Percentiles rank a stretch among this genome's conserved stretches.
Evolutionary conservation across 2,329 filamentous ascomycete genomes (phyloP).

Genomic region (Aspergillus tanneri): DNA sequence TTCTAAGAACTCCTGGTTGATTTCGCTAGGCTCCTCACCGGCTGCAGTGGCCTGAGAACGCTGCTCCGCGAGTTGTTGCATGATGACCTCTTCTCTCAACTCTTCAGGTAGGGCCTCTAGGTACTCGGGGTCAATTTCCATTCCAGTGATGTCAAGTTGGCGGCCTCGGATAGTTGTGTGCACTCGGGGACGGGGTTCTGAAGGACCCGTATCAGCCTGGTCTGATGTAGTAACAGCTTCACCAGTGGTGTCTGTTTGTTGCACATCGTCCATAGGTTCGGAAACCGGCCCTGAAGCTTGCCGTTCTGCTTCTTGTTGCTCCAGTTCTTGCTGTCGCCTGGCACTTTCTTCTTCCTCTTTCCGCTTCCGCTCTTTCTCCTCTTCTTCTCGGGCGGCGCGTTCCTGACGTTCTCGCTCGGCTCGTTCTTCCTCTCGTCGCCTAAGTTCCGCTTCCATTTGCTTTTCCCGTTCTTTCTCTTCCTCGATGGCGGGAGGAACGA

Average conservation of each 20-base stretch:
- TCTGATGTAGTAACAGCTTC: conserved; percentile 34
- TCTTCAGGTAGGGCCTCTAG: conserved; percentile 97
- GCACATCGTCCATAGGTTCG: conserved; percentile 75
- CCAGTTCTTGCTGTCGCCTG: conserved; percentile 58
- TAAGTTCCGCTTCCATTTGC: conserved; percentile 56
- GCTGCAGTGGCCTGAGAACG: conserved; percentile 71
- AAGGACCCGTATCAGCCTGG: conserved; percentile 47
- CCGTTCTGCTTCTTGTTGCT: conserved; percentile 59
- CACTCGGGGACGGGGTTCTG: conserved; percentile 59
- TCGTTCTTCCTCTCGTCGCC: conserved; percentile 61
- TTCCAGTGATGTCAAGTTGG: conserved; percentile 86
- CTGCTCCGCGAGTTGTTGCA: conserved; percentile 80
- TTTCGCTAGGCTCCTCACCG: conserved; percentile 63
- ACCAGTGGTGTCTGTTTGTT: conserved; percentile 48
- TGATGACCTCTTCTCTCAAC: conserved; percentile 91
- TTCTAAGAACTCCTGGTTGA: conserved; percentile 90
- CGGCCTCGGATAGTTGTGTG: conserved; percentile 82
- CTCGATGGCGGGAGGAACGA: conserved; percentile 82
- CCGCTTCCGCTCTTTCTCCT: conserved; percentile 68
- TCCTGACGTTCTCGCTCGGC: conserved; percentile 62
- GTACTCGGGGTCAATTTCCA: conserved; percentile 93
- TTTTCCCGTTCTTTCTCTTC: conserved; percentile 71
- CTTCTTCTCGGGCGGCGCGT: conserved; percentile 65
- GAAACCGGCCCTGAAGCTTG: conserved; percentile 45
- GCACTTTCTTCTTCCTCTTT: conserved; percentile 69